phyloP scores from a whole-genome alignment of 2,329 filamentous ascomycete genomes.

The Aspergillus aculeatus region DNA sequence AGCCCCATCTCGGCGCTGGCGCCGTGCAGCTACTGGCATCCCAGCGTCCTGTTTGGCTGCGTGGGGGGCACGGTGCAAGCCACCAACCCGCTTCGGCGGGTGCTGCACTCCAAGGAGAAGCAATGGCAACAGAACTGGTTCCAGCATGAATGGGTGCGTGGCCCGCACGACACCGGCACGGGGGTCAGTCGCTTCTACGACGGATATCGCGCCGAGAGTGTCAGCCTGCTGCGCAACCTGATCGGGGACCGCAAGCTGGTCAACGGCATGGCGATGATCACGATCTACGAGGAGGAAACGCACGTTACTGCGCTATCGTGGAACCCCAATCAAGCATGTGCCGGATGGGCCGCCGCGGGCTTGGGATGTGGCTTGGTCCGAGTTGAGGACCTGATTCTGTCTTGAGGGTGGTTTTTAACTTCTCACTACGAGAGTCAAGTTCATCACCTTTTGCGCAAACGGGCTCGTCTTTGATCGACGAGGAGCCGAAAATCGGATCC shows the following conservation, averaged over 20 bases:
- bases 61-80: conserved; percentile 52
- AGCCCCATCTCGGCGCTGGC: conserved; percentile 36
- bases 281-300: conserved; percentile 62
- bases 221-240: conserved; percentile 32
- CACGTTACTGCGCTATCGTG: conserved; percentile 63
- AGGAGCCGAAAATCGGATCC: neutral
- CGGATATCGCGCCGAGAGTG: conserved; percentile 43
- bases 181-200: conserved; percentile 46
- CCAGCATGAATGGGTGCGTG: conserved; percentile 54
- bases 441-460: neutral
- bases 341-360: conserved; percentile 66
- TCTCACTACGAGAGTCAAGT: neutral
- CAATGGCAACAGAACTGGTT: conserved; percentile 59
- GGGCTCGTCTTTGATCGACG: neutral
- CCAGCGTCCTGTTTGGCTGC: conserved; percentile 53
- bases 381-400: conserved; percentile 62
- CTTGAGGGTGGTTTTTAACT: conserved; percentile 9
- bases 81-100: conserved; percentile 53
- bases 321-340: conserved; percentile 67
- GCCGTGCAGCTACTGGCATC: conserved; percentile 48
- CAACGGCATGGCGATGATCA: conserved; percentile 36
- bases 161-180: conserved; percentile 24
- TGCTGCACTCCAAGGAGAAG: conserved; percentile 51
- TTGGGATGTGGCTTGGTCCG: conserved; percentile 67
- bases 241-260: conserved; percentile 32